phyloP scores from a whole-genome alignment of 225 moss, liverwort and hornwort genomes.

The Marchantia polymorpha region DNA sequence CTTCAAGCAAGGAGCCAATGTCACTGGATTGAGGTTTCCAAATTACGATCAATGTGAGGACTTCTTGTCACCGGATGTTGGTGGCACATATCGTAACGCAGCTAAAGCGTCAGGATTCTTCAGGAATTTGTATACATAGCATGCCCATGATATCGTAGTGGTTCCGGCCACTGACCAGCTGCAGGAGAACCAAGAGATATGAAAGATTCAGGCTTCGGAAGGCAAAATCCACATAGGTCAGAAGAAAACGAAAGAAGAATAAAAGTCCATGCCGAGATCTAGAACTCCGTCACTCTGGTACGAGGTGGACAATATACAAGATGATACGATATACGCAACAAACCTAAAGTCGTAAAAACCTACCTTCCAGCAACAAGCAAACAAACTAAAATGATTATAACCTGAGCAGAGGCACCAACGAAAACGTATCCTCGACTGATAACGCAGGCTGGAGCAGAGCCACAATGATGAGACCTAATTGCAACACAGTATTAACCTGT shows the following conservation, averaged over 20 bases:
- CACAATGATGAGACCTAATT: conserved; percentile 73
- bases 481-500: conserved; percentile 92
- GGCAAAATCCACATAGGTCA: neutral
- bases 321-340: neutral
- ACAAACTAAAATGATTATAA: neutral
- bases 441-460: conserved; percentile 81
- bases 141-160: conserved; percentile 76
- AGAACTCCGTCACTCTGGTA: neutral
- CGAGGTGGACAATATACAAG: neutral
- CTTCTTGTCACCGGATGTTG: conserved; percentile 4
- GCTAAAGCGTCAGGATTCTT: conserved; percentile 35
- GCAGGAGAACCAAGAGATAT: conserved; percentile 24
- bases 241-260: neutral
- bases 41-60: neutral
- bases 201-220: neutral
- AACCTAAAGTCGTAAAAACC: neutral
- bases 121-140: conserved; percentile 64
- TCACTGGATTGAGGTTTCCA: neutral
- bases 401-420: conserved; percentile 45
- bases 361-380: neutral
- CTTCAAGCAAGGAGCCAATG: no score
- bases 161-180: conserved; percentile 96
- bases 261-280: neutral
- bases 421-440: conserved; percentile 68
- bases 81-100: conserved; percentile 11